phyloP scores from a whole-genome alignment of 345 rosid species.

The Sisymbrium altissimum region DNA sequence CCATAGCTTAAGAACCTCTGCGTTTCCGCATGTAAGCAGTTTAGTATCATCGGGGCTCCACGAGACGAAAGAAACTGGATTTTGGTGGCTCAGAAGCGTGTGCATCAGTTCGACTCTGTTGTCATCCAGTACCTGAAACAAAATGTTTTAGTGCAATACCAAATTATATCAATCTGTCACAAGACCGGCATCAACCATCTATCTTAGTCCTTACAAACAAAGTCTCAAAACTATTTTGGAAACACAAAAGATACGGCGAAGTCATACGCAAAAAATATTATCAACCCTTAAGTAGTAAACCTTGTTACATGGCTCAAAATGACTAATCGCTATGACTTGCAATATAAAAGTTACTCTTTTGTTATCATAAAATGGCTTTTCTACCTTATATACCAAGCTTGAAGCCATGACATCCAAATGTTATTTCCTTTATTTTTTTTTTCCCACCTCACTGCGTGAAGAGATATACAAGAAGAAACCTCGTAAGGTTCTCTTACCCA shows the following conservation, averaged over 20 bases:
- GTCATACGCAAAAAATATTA: background rate
- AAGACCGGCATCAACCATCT: background rate
- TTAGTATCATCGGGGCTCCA: slow-evolving; percentile 87
- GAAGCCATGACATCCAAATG: slow-evolving; percentile 12
- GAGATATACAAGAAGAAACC: slow-evolving; percentile 23
- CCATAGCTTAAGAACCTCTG: slow-evolving; percentile 88
- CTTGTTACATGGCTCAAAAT: background rate
- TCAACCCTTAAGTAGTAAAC: background rate
- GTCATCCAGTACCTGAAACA: slow-evolving; percentile 63
- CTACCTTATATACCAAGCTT: slow-evolving; percentile 27
- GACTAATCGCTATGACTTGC: background rate
- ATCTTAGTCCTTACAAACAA: background rate
- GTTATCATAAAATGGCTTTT: background rate
- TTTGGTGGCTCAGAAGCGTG: slow-evolving; percentile 62
- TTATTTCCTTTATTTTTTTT: background rate
- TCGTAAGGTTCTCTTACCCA: slow-evolving; percentile 23
- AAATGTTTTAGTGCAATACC: slow-evolving; percentile 8
- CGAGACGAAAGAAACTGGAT: slow-evolving; percentile 75
- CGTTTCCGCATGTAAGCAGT: slow-evolving; percentile 80
- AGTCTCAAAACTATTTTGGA: background rate
- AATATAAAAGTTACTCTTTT: background rate
- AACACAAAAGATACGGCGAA: background rate
- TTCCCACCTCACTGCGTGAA: slow-evolving; percentile 3
- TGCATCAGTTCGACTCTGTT: slow-evolving; percentile 51
- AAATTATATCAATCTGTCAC: background rate